Percentiles rank a stretch among this genome's conserved stretches.
Evolutionary conservation across 208 protist genomes (phyloP).

Genomic region (Crithidia mellificae): DNA sequence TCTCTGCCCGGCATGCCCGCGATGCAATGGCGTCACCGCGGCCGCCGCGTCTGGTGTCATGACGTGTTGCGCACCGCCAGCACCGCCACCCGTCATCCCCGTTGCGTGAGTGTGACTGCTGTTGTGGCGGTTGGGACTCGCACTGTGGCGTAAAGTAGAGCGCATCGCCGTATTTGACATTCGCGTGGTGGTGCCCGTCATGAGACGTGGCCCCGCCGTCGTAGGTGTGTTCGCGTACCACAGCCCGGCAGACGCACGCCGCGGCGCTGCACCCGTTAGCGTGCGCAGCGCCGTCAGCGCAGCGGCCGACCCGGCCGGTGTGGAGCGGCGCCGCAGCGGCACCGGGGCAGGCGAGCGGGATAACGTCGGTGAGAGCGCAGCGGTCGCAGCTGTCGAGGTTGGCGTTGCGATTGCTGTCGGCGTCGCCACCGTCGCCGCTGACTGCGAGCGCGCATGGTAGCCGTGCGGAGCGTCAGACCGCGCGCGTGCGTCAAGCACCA

Average conservation of each 20-base stretch:
- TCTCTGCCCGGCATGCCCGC: neutral
- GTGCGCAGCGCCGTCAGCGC: conserved; percentile 6
- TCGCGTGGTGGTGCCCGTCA: too few species aligned
- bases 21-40: too few species aligned
- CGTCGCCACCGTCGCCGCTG: neutral
- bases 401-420: neutral
- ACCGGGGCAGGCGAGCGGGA: neutral
- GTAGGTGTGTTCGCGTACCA: neutral
- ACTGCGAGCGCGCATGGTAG: too few species aligned
- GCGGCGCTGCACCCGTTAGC: neutral
- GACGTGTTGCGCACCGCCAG: too few species aligned
- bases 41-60: too few species aligned
- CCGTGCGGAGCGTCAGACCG: too few species aligned
- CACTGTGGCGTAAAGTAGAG: too few species aligned
- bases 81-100: too few species aligned
- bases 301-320: neutral
- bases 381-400: too few species aligned
- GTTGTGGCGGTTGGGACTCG: too few species aligned
- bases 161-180: too few species aligned
- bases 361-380: neutral
- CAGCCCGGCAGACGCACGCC: neutral
- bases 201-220: neutral
- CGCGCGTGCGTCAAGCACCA: too few species aligned
- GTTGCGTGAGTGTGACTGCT: neutral
- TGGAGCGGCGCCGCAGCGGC: neutral